phyloP scores from a whole-genome alignment of 2,329 filamentous ascomycete genomes.

The Neonectria punicea region DNA sequence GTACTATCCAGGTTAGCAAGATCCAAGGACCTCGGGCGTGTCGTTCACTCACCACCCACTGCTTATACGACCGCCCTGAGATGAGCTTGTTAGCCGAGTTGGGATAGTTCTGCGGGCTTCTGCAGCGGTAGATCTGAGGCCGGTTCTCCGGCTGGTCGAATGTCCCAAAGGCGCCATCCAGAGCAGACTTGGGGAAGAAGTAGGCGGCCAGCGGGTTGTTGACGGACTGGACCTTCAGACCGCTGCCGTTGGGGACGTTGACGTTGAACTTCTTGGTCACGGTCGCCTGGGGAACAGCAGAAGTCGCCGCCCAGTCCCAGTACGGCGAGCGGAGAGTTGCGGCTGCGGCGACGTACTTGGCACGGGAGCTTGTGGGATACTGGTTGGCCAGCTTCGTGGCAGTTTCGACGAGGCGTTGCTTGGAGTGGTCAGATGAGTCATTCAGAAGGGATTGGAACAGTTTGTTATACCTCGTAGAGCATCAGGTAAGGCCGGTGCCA shows the following conservation, averaged over 20 bases:
- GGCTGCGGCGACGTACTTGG: conserved; percentile 56
- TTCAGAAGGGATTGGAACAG: background rate
- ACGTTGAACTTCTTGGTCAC: conserved; percentile 49
- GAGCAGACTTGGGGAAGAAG: conserved; percentile 56
- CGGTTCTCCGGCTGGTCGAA: conserved; percentile 40
- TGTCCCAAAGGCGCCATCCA: conserved; percentile 51
- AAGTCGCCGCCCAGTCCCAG: conserved; percentile 64
- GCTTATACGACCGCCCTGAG: conserved; percentile 48
- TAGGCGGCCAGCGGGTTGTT: conserved; percentile 65
- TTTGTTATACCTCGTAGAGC: conserved; percentile 58
- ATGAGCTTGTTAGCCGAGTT: conserved; percentile 51
- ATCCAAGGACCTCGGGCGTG: too few species aligned
- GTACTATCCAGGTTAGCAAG: conserved; percentile 44
- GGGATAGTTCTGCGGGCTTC: conserved; percentile 51
- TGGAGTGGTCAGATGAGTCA: background rate
- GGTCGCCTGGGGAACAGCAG: conserved; percentile 54
- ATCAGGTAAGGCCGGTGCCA: conserved; percentile 68
- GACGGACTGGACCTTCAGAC: conserved; percentile 48
- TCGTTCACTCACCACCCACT: conserved; percentile 52
- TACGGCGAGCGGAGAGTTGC: conserved; percentile 60
- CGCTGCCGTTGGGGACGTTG: conserved; percentile 52
- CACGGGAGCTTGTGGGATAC: conserved; percentile 52
- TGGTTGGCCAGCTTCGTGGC: conserved; percentile 7
- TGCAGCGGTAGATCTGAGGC: conserved; percentile 55
- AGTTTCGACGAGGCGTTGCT: conserved; percentile 13